These are phyloP conservation scores for Sporothrix brunneoviolacea DNA, from an alignment of 2,329 filamentous ascomycete genomes.

Conservation along the genomic window DNA sequence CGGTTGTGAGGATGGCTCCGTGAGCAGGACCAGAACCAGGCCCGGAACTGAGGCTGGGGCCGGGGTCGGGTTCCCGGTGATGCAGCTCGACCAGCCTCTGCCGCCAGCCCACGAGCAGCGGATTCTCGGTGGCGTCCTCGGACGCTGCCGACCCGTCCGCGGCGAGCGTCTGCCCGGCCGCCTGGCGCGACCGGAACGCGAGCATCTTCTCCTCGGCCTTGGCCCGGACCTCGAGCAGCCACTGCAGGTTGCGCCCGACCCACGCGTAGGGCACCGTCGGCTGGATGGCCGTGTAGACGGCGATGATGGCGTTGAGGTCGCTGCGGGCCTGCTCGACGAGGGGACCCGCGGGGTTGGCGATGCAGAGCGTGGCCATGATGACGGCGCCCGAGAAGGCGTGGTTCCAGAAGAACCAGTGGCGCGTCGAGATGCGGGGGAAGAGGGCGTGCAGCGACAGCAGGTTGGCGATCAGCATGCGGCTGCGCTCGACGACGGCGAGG, in stretches of 20 bases:
- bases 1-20: neutral
- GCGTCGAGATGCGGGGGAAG: slow-evolving; percentile 1
- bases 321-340: slow-evolving; percentile 1
- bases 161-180: neutral
- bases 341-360: neutral
- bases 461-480: slow-evolving; percentile 6
- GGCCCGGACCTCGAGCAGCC: neutral
- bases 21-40: neutral
- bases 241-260: slow-evolving; percentile 4
- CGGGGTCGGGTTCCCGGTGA: neutral
- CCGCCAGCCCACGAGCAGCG: slow-evolving; percentile 2
- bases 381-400: slow-evolving; percentile 1
- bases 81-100: slow-evolving; percentile 4
- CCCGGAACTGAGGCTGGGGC: neutral
- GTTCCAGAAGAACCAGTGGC: slow-evolving; percentile 10
- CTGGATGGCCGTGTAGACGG: neutral
- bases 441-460: slow-evolving; percentile 3
- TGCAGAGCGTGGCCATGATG: slow-evolving; percentile 5
- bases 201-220: slow-evolving; percentile 1
- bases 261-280: neutral
- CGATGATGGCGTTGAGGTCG: slow-evolving; percentile 2
- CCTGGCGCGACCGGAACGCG: neutral
- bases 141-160: too few species aligned
- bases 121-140: slow-evolving; percentile 3
- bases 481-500: slow-evolving; percentile 6